Evolutionary conservation across 2,329 filamentous ascomycete species (phyloP).

Genomic region (Verticillium nonalfalfae): DNA sequence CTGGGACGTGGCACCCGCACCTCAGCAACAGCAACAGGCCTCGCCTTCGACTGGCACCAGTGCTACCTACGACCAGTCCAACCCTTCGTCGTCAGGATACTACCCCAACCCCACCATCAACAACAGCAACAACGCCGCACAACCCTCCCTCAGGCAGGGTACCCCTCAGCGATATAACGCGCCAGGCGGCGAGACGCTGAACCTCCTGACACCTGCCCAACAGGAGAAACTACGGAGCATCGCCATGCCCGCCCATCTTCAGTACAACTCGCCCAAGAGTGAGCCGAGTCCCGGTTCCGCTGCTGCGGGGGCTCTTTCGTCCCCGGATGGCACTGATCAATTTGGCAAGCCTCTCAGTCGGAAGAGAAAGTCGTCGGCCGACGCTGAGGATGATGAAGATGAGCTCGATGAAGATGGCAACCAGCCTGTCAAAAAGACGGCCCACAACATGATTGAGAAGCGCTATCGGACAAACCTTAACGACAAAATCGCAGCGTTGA

Average conservation of each 20-base stretch:
- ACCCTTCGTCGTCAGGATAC: slow-evolving; percentile 27
- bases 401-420: slow-evolving; percentile 53
- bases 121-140: slow-evolving; percentile 13
- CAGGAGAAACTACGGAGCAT: slow-evolving; percentile 57
- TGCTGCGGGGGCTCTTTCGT: slow-evolving; percentile 38
- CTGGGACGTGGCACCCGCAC: slow-evolving; percentile 27
- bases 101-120: slow-evolving; percentile 22
- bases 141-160: slow-evolving; percentile 3
- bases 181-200: slow-evolving; percentile 9
- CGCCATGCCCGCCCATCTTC: slow-evolving; percentile 57
- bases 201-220: slow-evolving; percentile 46
- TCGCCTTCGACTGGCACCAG: neutral
- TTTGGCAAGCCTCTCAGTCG: slow-evolving; percentile 40
- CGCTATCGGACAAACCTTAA: slow-evolving; percentile 93
- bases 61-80: slow-evolving; percentile 22
- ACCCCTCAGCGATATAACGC: slow-evolving; percentile 3
- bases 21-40: slow-evolving; percentile 20
- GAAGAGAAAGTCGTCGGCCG: slow-evolving; percentile 65
- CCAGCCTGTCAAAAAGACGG: slow-evolving; percentile 72
- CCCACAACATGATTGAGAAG: slow-evolving; percentile 98
- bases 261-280: slow-evolving; percentile 53
- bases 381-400: slow-evolving; percentile 49
- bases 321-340: slow-evolving; percentile 45
- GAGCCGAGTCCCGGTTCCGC: slow-evolving; percentile 53
- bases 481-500: slow-evolving; percentile 88